A percentile compares a stretch with the other conserved stretches of the same genome.
Conservation (phyloP, 352 stramenopile species). For the Blastocystis sp. region DNA sequence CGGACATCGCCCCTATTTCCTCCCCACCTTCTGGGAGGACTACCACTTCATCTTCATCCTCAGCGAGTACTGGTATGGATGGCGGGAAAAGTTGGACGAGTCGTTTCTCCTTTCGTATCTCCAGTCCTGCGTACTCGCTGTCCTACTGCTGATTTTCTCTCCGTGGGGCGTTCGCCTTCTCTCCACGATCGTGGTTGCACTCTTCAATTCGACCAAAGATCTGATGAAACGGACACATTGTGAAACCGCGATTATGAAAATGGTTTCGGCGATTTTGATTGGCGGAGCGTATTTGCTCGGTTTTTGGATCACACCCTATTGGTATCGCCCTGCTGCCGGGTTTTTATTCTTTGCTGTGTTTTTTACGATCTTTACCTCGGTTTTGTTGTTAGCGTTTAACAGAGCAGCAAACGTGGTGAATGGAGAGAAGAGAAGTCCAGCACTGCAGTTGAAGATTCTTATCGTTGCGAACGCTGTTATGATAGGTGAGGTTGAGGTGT, state of each 20-base stretch:
- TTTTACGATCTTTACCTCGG: neutral
- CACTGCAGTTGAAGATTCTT: neutral
- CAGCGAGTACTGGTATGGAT: neutral
- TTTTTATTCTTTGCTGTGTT: constrained; percentile 11
- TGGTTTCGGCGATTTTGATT: neutral
- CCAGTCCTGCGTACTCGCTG: neutral
- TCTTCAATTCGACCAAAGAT: neutral
- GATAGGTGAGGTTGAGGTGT: neutral
- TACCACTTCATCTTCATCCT: constrained; percentile 42
- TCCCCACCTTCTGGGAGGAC: constrained; percentile 32
- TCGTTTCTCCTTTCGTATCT: constrained; percentile 5
- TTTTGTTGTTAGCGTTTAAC: neutral
- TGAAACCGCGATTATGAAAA: neutral
- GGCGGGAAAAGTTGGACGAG: neutral
- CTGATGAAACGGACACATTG: neutral
- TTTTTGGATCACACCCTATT: neutral
- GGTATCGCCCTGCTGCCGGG: neutral
- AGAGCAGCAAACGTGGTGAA: neutral
- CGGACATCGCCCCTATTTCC: constrained; percentile 34
- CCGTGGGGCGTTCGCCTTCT: neutral
- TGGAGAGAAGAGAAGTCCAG: neutral
- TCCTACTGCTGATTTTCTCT: neutral
- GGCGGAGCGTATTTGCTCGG: neutral
- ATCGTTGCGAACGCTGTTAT: neutral
- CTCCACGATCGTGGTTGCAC: neutral